Conservation (phyloP, 2,329 filamentous ascomycete species). For the Lachnum nothofagi region DNA sequence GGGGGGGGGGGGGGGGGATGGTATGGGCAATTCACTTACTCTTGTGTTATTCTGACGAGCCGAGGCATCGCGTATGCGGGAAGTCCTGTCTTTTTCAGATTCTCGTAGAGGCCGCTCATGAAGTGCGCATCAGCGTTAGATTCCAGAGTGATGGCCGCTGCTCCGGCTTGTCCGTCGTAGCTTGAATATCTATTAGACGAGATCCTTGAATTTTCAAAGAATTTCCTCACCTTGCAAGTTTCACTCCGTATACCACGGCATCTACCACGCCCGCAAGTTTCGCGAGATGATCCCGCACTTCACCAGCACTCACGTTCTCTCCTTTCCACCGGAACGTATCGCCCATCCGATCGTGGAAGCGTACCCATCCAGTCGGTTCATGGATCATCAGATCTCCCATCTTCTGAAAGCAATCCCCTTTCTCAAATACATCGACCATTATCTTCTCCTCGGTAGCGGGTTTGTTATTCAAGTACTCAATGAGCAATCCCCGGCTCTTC, state of each 20-base stretch:
- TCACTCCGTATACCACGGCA: constrained; percentile 41
- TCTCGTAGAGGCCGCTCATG: constrained; percentile 35
- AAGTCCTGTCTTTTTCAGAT: constrained; percentile 40
- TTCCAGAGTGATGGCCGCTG: constrained; percentile 41
- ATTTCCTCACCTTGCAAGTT: constrained; percentile 34
- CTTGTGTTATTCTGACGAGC: constrained; percentile 42
- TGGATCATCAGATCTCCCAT: constrained; percentile 42
- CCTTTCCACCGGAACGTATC: constrained; percentile 52
- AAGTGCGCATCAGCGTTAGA: constrained; percentile 33
- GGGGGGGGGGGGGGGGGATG: not conserved
- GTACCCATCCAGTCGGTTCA: constrained; percentile 39
- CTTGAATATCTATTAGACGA: constrained; percentile 24
- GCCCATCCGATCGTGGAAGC: constrained; percentile 45
- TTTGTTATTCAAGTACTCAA: constrained; percentile 39
- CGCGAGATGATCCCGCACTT: constrained; percentile 41
- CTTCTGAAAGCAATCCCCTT: constrained; percentile 42
- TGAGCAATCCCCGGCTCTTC: constrained; percentile 35
- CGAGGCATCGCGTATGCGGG: constrained; percentile 43
- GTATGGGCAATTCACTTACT: constrained; percentile 33
- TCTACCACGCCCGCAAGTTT: constrained; percentile 38
- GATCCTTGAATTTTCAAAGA: not conserved
- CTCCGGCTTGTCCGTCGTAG: constrained; percentile 46
- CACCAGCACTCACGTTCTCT: constrained; percentile 43
- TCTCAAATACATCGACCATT: constrained; percentile 39
- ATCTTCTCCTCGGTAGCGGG: constrained; percentile 42